A percentile compares a stretch with the other conserved stretches of the same genome.
phyloP scores from a whole-genome alignment of 2,329 filamentous ascomycete species.

The Trichoderma brevicompactum region DNA sequence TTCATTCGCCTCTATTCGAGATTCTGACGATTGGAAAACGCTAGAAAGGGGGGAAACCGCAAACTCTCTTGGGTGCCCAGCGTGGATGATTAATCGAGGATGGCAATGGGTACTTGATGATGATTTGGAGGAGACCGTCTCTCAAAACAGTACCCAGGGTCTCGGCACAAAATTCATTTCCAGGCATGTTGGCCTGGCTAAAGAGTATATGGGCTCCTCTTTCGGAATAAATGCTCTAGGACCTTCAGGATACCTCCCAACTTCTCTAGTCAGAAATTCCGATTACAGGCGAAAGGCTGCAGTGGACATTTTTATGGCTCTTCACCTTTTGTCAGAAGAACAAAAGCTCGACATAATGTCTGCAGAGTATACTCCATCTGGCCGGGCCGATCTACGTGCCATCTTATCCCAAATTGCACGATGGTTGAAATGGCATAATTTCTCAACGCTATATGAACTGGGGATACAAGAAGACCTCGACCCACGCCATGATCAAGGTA shows the following conservation, averaged over 20 bases:
- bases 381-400: slow-evolving; percentile 63
- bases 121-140: slow-evolving; percentile 44
- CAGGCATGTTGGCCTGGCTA: slow-evolving; percentile 61
- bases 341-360: slow-evolving; percentile 73
- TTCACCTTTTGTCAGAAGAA: slow-evolving; percentile 91
- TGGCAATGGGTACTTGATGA: slow-evolving; percentile 75
- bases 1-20: slow-evolving; percentile 43
- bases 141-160: slow-evolving; percentile 36
- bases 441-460: slow-evolving; percentile 55
- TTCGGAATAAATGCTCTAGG: slow-evolving; percentile 61
- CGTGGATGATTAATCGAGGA: slow-evolving; percentile 64
- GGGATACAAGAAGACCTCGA: slow-evolving; percentile 57
- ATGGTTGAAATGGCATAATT: slow-evolving; percentile 75
- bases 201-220: slow-evolving; percentile 66
- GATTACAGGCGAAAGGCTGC: slow-evolving; percentile 64
- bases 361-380: slow-evolving; percentile 50
- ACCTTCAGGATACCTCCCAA: slow-evolving; percentile 66
- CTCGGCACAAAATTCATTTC: slow-evolving; percentile 50
- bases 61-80: slow-evolving; percentile 54
- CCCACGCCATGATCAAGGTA: slow-evolving; percentile 47
- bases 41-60: slow-evolving; percentile 53
- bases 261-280: slow-evolving; percentile 55
- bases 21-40: slow-evolving; percentile 52
- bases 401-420: slow-evolving; percentile 78
- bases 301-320: slow-evolving; percentile 70